phyloP scores from a whole-genome alignment of 192 early-diverging fungal genomes.

The Coemansia sp. region DNA sequence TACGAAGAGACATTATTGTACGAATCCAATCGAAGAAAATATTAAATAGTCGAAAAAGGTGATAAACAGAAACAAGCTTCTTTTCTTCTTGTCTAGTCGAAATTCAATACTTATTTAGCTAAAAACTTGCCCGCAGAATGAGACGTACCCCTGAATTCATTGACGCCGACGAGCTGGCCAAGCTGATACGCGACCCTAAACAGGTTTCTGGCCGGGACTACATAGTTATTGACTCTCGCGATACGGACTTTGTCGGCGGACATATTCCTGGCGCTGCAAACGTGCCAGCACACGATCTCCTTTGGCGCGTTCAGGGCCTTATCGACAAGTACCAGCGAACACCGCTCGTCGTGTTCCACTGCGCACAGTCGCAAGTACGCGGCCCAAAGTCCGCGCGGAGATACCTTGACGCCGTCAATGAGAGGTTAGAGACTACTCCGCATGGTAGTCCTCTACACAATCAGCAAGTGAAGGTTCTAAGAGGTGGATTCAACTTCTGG shows the following conservation, averaged over 20 bases:
- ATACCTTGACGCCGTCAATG: conserved; percentile 57
- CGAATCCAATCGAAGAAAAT: not conserved
- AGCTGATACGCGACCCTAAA: conserved; percentile 60
- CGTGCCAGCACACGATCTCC: conserved; percentile 68
- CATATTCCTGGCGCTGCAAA: conserved; percentile 81
- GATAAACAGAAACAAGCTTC: not conserved
- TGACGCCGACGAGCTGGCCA: conserved; percentile 51
- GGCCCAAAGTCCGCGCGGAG: conserved; percentile 74
- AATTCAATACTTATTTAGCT: not conserved
- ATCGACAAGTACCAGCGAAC: conserved; percentile 60
- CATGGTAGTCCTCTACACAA: conserved; percentile 11
- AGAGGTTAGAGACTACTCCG: conserved; percentile 15
- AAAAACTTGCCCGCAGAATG: not conserved
- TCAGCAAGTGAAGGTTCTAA: conserved; percentile 62
- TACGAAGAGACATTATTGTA: conserved; percentile 39
- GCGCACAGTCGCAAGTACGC: conserved; percentile 81
- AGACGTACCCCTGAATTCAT: conserved; percentile 11
- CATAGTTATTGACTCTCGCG: conserved; percentile 73
- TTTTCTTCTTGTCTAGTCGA: not conserved
- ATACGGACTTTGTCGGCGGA: conserved; percentile 63
- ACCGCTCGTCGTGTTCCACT: conserved; percentile 81
- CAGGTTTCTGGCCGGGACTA: conserved; percentile 68
- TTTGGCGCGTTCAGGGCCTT: conserved; percentile 43
- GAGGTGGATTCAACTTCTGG: conserved; percentile 71
- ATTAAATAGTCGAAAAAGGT: not conserved